phyloP scores from a whole-genome alignment of 371 early-diverging fungal genomes.

The Mucor circinelloides region DNA sequence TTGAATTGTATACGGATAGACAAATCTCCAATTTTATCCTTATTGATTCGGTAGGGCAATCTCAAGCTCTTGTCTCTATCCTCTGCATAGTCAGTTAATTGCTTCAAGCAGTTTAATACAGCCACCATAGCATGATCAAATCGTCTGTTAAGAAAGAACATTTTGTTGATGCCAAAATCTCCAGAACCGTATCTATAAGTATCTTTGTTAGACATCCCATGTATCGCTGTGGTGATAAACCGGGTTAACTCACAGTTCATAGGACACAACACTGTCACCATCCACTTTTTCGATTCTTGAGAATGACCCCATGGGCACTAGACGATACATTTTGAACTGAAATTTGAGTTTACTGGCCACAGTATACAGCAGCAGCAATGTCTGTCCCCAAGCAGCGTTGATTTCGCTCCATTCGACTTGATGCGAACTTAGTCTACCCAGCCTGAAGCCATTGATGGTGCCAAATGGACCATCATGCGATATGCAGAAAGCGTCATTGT shows the following conservation, averaged over 20 bases:
- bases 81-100: slow-evolving; percentile 82
- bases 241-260: slow-evolving; percentile 71
- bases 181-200: slow-evolving; percentile 79
- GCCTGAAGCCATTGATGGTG: slow-evolving; percentile 91
- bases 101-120: slow-evolving; percentile 85
- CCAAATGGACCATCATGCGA: slow-evolving; percentile 86
- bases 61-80: slow-evolving; percentile 72
- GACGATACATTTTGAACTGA: slow-evolving; percentile 79
- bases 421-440: slow-evolving; percentile 81
- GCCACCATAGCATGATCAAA: slow-evolving; percentile 93
- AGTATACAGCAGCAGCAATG: slow-evolving; percentile 82
- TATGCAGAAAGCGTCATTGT: slow-evolving; percentile 91
- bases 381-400: slow-evolving; percentile 96
- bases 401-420: slow-evolving; percentile 95
- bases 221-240: not conserved
- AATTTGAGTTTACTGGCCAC: slow-evolving; percentile 84
- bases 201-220: not conserved
- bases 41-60: slow-evolving; percentile 86
- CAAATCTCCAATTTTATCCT: slow-evolving; percentile 87
- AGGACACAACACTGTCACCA: slow-evolving; percentile 69
- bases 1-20: slow-evolving; percentile 87
- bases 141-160: slow-evolving; percentile 80
- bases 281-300: slow-evolving; percentile 87
- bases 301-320: slow-evolving; percentile 92
- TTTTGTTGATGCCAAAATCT: slow-evolving; percentile 79